These are phyloP conservation scores for Boletus vinaceobasis DNA, from an alignment of 768 basidiomycete genomes.

Conservation along the genomic window DNA sequence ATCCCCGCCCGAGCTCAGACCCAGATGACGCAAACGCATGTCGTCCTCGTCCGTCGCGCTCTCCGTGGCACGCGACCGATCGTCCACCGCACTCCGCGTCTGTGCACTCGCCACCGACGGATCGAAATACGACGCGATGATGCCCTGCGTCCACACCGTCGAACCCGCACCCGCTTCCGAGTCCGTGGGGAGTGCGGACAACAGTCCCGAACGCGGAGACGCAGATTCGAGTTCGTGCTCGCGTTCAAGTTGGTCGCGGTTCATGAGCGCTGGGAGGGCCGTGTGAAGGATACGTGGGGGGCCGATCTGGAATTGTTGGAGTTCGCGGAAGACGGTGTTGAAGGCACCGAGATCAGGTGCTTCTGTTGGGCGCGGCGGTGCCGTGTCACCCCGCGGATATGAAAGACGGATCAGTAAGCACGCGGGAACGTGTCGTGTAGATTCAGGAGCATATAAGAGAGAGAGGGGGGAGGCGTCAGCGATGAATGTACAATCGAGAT, in stretches of 20 bases:
- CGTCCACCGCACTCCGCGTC: conserved; percentile 25
- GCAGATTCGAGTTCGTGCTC: conserved; percentile 23
- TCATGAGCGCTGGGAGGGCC: conserved; percentile 9
- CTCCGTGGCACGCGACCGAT: conserved; percentile 26
- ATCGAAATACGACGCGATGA: conserved; percentile 56
- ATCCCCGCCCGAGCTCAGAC: neutral
- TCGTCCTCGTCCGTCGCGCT: conserved; percentile 16
- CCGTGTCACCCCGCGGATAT: conserved; percentile 8
- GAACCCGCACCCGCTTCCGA: conserved; percentile 47
- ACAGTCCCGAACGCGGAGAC: conserved; percentile 28
- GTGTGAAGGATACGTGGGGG: conserved; percentile 24
- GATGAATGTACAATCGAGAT: neutral
- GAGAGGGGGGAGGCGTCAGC: neutral
- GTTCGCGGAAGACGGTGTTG: conserved; percentile 63
- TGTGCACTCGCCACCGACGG: conserved; percentile 28
- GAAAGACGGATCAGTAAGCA: conserved; percentile 3
- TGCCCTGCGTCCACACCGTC: conserved; percentile 63
- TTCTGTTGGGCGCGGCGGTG: conserved; percentile 35
- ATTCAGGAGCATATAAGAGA: neutral
- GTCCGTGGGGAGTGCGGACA: conserved; percentile 25
- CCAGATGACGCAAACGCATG: neutral
- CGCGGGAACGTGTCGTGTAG: neutral
- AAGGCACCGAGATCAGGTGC: conserved; percentile 75
- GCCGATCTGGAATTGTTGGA: conserved; percentile 54
- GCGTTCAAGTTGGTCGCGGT: conserved; percentile 22